These are phyloP conservation scores for Amaranthus hypochondriacus DNA, from an alignment of 148 eudicot genomes.

Conservation along the genomic window DNA sequence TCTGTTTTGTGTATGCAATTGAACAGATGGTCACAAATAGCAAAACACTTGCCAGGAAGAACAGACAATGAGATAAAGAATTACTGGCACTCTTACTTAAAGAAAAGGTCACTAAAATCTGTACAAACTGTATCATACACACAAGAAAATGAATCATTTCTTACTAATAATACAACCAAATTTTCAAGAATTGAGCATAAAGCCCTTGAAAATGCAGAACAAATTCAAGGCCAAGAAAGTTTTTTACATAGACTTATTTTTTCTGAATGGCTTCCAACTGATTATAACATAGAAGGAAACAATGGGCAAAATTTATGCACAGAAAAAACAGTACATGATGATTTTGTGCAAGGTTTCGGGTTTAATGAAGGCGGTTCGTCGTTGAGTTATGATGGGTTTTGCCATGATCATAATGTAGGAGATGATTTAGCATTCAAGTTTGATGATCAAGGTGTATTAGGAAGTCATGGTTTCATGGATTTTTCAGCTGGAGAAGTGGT, in stretches of 20 bases:
- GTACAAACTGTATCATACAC: slow-evolving; percentile 4
- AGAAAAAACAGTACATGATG: slow-evolving; percentile 10
- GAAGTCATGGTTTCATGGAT: slow-evolving; percentile 18
- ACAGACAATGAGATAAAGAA: slow-evolving; percentile 78
- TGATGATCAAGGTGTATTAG: slow-evolving; percentile 19
- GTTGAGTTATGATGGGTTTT: slow-evolving; percentile 3
- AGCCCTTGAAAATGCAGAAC: background rate
- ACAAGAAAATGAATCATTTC: background rate
- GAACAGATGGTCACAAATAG: slow-evolving; percentile 75
- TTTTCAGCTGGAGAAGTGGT: slow-evolving; percentile 17
- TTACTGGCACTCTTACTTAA: slow-evolving; percentile 60
- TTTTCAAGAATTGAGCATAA: slow-evolving; percentile 8
- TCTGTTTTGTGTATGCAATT: background rate
- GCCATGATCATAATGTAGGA: slow-evolving; percentile 19
- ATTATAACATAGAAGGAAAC: background rate
- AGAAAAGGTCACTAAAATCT: slow-evolving; percentile 25
- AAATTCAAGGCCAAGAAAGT: background rate
- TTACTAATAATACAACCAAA: slow-evolving; percentile 3
- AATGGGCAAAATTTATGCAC: slow-evolving; percentile 1
- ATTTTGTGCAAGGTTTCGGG: slow-evolving; percentile 13
- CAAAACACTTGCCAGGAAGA: slow-evolving; percentile 62
- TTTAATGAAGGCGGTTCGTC: slow-evolving; percentile 19
- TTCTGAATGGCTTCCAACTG: slow-evolving; percentile 27
- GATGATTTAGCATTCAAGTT: slow-evolving; percentile 25
- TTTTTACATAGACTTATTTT: slow-evolving; percentile 22